Percentiles rank a stretch among this genome's conserved stretches.
These are phyloP conservation scores for Trichophyton equinum DNA, from an alignment of 2,329 filamentous ascomycete species.

Conservation along the genomic window DNA sequence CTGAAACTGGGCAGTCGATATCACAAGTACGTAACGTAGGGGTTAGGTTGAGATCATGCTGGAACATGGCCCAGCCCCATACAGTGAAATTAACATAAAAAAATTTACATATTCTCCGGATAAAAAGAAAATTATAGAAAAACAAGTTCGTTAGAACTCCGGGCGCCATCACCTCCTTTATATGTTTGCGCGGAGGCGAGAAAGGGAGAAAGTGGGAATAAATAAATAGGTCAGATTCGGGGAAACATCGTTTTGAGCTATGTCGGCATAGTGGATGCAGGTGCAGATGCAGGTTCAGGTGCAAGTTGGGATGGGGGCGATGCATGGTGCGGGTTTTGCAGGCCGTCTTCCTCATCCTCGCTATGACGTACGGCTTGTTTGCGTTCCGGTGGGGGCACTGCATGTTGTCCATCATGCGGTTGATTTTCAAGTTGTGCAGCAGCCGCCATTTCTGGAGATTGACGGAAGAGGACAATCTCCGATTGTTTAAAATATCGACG, in stretches of 20 bases:
- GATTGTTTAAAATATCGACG: slow-evolving; percentile 98
- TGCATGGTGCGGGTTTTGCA: neutral
- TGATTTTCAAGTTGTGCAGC: slow-evolving; percentile 1
- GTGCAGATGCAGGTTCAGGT: neutral
- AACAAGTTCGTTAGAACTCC: neutral
- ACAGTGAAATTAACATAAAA: neutral
- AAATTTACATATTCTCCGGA: neutral
- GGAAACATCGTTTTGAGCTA: neutral
- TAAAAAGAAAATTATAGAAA: neutral
- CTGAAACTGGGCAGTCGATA: neutral
- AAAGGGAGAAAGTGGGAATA: neutral
- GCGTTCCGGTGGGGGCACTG: neutral
- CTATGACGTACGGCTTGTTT: neutral
- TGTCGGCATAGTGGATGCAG: neutral
- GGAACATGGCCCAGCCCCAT: neutral
- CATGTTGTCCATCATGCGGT: slow-evolving; percentile 2
- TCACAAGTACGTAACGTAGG: neutral
- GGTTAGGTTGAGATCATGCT: neutral
- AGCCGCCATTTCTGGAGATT: slow-evolving; percentile 34
- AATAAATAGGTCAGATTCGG: neutral
- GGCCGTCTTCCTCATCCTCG: neutral
- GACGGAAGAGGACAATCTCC: slow-evolving; percentile 91
- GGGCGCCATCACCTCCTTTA: neutral
- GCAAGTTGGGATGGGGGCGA: neutral
- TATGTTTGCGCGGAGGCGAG: neutral